phyloP scores from a whole-genome alignment of 768 basidiomycete genomes.

The Pisolithus microcarpus region DNA sequence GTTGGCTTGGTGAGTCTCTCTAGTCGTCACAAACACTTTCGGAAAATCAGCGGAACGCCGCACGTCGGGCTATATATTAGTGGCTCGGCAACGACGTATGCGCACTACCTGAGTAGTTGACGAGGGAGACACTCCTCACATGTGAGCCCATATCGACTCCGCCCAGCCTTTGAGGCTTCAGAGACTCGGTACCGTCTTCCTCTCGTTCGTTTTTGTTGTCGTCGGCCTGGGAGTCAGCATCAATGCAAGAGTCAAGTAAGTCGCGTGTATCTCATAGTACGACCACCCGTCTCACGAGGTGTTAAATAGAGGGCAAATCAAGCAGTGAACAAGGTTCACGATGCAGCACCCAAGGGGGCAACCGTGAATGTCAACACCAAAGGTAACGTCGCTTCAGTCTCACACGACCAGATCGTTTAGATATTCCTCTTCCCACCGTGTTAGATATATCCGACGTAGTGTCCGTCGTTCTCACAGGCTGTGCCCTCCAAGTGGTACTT shows the following conservation, averaged over 20 bases:
- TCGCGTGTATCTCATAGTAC: too few species aligned
- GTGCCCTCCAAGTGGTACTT: too few species aligned
- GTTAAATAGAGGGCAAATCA: conserved; percentile 7
- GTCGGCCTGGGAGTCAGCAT: conserved; percentile 14
- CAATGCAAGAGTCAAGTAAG: not conserved
- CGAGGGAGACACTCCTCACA: too few species aligned
- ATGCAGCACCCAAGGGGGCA: conserved; percentile 3
- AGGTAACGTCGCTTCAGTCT: conserved; percentile 5
- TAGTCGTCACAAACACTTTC: too few species aligned
- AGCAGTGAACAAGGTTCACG: conserved; percentile 7
- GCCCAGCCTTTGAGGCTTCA: not conserved
- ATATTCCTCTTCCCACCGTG: not conserved
- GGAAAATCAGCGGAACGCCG: too few species aligned
- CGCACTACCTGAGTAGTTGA: too few species aligned
- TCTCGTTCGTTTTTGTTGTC: conserved; percentile 27
- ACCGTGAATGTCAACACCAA: conserved; percentile 7
- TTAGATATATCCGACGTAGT: conserved; percentile 37
- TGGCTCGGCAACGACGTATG: too few species aligned
- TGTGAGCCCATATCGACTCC: not conserved
- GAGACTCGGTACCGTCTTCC: conserved; percentile 18
- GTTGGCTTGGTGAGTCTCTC: too few species aligned
- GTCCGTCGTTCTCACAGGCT: too few species aligned
- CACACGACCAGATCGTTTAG: not conserved
- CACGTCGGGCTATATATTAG: too few species aligned
- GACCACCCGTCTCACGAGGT: not conserved